Evolutionary conservation across 108 stramenopile genomes (phyloP).

Genomic region (Cylindrotheca fusiformis): DNA sequence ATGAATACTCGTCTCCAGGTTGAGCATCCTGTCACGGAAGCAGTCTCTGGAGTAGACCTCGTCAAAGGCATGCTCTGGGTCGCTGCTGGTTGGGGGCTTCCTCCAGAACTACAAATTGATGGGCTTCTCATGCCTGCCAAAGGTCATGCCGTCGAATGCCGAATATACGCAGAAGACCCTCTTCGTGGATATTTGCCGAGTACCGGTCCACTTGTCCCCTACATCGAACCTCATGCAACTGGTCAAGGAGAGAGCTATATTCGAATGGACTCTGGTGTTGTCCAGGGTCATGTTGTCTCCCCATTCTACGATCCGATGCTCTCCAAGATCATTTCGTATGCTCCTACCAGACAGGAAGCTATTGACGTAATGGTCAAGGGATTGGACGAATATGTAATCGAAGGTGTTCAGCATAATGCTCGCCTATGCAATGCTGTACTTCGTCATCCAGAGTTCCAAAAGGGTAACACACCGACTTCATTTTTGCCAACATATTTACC

Average conservation of each 20-base stretch:
- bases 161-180: conserved; percentile 99
- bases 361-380: conserved; percentile 70
- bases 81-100: conserved; percentile 69
- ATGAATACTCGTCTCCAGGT: conserved; percentile 97
- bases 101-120: conserved; percentile 48
- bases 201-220: conserved; percentile 74
- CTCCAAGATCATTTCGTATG: conserved; percentile 87
- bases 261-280: conserved; percentile 79
- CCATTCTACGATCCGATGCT: conserved; percentile 98
- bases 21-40: conserved; percentile 96
- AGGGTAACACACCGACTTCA: conserved; percentile 88
- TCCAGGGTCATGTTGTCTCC: conserved; percentile 68
- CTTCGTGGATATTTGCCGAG: conserved; percentile 91
- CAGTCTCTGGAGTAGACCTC: conserved; percentile 74
- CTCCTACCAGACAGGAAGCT: conserved; percentile 54
- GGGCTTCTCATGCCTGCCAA: conserved; percentile 43
- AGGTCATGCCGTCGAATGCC: conserved; percentile 82
- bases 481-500: conserved; percentile 93
- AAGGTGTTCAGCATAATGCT: conserved; percentile 92
- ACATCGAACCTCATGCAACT: conserved; percentile 48
- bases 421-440: conserved; percentile 43
- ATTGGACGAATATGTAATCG: conserved; percentile 89
- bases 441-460: conserved; percentile 68
- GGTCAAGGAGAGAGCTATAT: conserved; percentile 14
- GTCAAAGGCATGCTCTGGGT: conserved; percentile 91